Evolutionary conservation across 2,329 filamentous ascomycete genomes (phyloP).

Genomic region (Monosporascus sp.): DNA sequence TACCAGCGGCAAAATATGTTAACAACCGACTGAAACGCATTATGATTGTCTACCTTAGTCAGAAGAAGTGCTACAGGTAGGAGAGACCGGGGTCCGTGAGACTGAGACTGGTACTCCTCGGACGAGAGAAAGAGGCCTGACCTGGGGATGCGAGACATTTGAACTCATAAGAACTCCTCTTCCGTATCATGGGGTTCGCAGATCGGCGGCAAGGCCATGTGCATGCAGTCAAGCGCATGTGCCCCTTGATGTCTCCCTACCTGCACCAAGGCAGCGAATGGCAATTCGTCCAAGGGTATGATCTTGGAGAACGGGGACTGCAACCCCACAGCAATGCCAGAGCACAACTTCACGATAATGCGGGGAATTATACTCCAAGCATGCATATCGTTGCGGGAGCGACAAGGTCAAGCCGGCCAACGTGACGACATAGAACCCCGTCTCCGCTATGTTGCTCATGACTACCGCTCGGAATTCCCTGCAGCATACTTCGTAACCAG

Average conservation of each 20-base stretch:
- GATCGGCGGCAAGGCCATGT: neutral
- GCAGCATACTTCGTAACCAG: no score
- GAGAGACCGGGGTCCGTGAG: neutral
- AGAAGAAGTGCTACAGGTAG: no score
- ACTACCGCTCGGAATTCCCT: no score
- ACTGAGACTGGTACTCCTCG: neutral
- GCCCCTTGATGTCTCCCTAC: neutral
- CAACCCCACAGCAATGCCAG: neutral
- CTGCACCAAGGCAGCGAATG: neutral
- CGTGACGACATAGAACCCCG: no score
- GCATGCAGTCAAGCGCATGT: neutral
- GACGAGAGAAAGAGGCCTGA: neutral
- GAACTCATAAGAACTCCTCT: neutral
- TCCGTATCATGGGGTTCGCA: neutral
- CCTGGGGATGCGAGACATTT: neutral
- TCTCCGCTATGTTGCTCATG: no score
- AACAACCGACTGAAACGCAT: conserved; percentile 5
- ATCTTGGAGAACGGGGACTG: neutral
- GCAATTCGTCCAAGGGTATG: neutral
- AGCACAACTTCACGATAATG: neutral
- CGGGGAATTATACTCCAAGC: neutral
- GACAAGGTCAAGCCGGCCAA: no score
- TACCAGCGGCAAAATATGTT: conserved; percentile 3
- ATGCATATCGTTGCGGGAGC: neutral
- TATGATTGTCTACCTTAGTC: conserved; percentile 7